Conservation (phyloP, 2,329 filamentous ascomycete species). For the Clarireedia paspali region DNA sequence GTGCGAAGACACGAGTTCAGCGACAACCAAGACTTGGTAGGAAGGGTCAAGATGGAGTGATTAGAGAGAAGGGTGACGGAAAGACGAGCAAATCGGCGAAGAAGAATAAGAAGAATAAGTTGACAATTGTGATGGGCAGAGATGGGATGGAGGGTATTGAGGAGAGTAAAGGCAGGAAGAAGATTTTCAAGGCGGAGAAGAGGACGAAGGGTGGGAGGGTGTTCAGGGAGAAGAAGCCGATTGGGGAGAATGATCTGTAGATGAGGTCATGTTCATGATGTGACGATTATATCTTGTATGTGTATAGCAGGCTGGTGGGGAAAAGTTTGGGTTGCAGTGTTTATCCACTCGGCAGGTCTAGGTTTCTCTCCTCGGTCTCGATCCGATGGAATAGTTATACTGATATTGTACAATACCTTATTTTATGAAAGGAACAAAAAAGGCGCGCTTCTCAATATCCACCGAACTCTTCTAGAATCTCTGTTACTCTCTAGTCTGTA, state of each 20-base stretch:
- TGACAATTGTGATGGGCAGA: slow-evolving; percentile 31
- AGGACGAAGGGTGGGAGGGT: slow-evolving; percentile 30
- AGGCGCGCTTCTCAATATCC: too few relatives aligned
- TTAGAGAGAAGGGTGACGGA: slow-evolving; percentile 30
- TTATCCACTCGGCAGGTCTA: not conserved
- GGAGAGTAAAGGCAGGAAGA: slow-evolving; percentile 18
- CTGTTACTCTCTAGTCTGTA: too few relatives aligned
- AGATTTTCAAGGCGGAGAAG: slow-evolving; percentile 22
- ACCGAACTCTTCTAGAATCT: too few relatives aligned
- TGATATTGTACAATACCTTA: too few relatives aligned
- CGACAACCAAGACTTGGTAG: slow-evolving; percentile 54
- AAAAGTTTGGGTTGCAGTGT: not conserved
- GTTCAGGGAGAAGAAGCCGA: slow-evolving; percentile 30
- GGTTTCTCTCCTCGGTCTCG: too few relatives aligned
- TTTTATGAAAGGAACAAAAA: too few relatives aligned
- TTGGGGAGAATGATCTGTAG: slow-evolving; percentile 24
- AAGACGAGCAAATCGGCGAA: slow-evolving; percentile 27
- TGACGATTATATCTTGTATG: not conserved
- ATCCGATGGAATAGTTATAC: too few relatives aligned
- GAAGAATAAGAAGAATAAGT: slow-evolving; percentile 37
- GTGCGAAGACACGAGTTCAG: slow-evolving; percentile 73
- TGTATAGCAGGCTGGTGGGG: too few relatives aligned
- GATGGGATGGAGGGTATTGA: slow-evolving; percentile 25
- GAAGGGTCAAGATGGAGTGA: slow-evolving; percentile 17
- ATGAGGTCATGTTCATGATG: not conserved